Evolutionary conservation across 176 grass and related monocot genomes (phyloP).

Genomic region (Olyra latifolia): DNA sequence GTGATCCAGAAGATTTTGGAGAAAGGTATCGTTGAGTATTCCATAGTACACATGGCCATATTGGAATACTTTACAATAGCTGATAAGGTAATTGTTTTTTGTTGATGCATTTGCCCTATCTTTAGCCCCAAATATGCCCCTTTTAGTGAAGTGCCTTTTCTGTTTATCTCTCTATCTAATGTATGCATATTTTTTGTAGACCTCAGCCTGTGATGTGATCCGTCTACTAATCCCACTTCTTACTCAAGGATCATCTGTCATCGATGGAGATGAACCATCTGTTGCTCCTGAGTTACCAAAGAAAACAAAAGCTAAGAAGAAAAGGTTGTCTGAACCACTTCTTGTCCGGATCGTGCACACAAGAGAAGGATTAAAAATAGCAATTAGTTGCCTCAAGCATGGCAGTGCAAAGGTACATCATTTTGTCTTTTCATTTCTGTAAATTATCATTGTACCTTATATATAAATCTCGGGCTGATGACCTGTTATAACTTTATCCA

Average conservation of each 20-base stretch:
- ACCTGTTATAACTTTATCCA: neutral
- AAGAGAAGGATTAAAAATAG: slow-evolving; percentile 79
- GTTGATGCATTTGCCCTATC: neutral
- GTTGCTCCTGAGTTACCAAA: slow-evolving; percentile 48
- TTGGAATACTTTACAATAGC: slow-evolving; percentile 93
- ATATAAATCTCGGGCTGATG: neutral
- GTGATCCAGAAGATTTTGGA: slow-evolving; percentile 73
- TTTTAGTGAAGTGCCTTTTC: neutral
- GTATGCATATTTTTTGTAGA: slow-evolving; percentile 41
- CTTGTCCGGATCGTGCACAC: slow-evolving; percentile 74
- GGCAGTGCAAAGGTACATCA: slow-evolving; percentile 67
- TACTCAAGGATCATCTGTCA: slow-evolving; percentile 59
- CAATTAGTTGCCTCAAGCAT: slow-evolving; percentile 74
- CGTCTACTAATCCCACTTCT: slow-evolving; percentile 72
- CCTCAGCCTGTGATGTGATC: slow-evolving; percentile 79
- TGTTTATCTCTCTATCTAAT: slow-evolving; percentile 18
- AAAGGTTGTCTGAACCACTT: slow-evolving; percentile 70
- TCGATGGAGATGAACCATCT: slow-evolving; percentile 55
- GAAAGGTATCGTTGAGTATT: slow-evolving; percentile 86
- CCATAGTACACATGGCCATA: slow-evolving; percentile 73
- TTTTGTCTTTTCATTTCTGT: neutral
- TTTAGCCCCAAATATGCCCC: neutral
- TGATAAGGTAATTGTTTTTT: slow-evolving; percentile 67
- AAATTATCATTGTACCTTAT: neutral
- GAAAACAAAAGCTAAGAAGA: slow-evolving; percentile 83